phyloP scores from a whole-genome alignment of 805 yeast genomes.

The Ogataea nitratoaversa region DNA sequence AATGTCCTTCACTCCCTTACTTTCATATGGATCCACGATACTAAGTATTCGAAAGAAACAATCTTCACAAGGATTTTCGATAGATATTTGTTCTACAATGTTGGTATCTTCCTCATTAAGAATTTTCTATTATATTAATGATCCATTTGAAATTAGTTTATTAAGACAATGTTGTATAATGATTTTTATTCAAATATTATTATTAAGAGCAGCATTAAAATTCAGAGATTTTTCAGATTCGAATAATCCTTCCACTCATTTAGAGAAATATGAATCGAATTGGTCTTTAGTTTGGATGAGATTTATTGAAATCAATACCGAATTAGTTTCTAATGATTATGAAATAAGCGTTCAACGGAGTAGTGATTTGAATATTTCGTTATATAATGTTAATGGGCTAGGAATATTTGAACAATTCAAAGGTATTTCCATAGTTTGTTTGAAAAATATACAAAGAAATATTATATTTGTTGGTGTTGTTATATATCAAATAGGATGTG shows the following conservation, averaged over 20 bases:
- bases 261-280: conserved; percentile 28
- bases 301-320: conserved; percentile 15
- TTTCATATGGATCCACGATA: conserved; percentile 84
- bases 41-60: conserved; percentile 57
- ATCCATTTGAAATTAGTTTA: conserved; percentile 77
- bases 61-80: conserved; percentile 75
- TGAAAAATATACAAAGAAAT: conserved; percentile 14
- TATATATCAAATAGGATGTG: conserved; percentile 24
- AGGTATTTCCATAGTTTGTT: conserved; percentile 4
- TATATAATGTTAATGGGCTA: too few species aligned
- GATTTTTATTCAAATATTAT: conserved; percentile 70
- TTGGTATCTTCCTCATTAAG: conserved; percentile 68
- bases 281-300: conserved; percentile 30
- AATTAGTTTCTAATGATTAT: conserved; percentile 10
- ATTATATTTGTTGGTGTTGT: conserved; percentile 10
- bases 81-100: conserved; percentile 95
- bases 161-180: conserved; percentile 78
- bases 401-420: not conserved
- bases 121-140: conserved; percentile 70
- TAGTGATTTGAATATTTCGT: not conserved
- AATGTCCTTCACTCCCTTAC: conserved; percentile 76
- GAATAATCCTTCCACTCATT: conserved; percentile 35
- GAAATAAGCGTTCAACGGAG: conserved; percentile 12
- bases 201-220: conserved; percentile 58
- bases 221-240: conserved; percentile 44